Evolutionary conservation across 257 asterid genomes (phyloP), one percentile per base, ranked within the genome.

Genomic region (Jasminum sambac): DNA sequence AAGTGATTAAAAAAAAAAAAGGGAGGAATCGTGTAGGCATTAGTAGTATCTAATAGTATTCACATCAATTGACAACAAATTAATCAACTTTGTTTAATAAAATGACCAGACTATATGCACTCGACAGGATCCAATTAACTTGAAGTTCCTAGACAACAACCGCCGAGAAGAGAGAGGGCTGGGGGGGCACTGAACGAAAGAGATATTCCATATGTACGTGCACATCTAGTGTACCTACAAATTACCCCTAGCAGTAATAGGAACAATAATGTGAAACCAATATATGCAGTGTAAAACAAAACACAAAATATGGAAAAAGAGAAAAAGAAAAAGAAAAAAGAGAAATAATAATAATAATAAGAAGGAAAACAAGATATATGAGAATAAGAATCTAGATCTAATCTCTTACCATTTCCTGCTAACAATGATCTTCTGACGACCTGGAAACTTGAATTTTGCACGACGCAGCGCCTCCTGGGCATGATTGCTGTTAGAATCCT

Each of bases 391-490:
- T 37, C 16, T 34, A 11, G 16, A 38, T 37, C 12, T 12, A 37
- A 58, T 11, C 59, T 55, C 14, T 55, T 78, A 78, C 83, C 83
- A 81, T 72, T 81, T 81, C 74, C 83, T 78, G 77, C 86, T 81
- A 60, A 81, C 77, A 14, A 81, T 78, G 43, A 77, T 74, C 73
- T 77, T 77, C 58, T 80, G 83, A 19, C 85, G 80, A 30, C 85
- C 80, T 19, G 80, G 82, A 50, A 81, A 81, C 76, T 81, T 80
- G 76, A 80, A 81, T 67, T 81, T 81, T 8, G 85, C 85, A 71
- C 80, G 82, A 6, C 82, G 80, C 19, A 77, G 34, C 5, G 85
- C 85, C 64, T 81, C 85, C 72, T 81, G 78, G 10, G 85, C 82
- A 44, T 81, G 80, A 24, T 41, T 65, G 10, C 74, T 70, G 38